These are phyloP conservation scores for Anthracocystis setariae DNA, from an alignment of 1,284 basidiomycete genomes.

Conservation along the genomic window DNA sequence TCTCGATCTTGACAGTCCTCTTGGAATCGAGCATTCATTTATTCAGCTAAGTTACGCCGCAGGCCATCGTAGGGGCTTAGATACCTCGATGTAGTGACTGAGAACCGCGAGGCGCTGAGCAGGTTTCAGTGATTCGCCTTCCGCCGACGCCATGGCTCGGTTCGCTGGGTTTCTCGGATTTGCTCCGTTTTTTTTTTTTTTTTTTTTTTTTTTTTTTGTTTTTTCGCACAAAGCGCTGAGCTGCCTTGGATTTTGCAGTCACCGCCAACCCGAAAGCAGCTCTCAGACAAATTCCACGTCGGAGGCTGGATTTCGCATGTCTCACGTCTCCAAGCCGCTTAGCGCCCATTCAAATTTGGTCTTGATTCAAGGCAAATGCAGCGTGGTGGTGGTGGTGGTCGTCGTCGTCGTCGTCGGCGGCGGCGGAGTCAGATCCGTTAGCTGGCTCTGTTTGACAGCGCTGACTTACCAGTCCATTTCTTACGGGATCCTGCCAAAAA, in stretches of 20 bases:
- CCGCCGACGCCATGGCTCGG: constrained; percentile 8
- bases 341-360: too few species aligned
- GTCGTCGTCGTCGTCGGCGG: too few species aligned
- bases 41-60: too few species aligned
- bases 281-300: constrained; percentile 5
- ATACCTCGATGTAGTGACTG: too few species aligned
- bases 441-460: too few species aligned
- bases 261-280: constrained; percentile 2
- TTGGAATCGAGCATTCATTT: too few species aligned
- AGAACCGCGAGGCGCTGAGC: constrained; percentile 2
- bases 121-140: constrained; percentile 21
- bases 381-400: neutral
- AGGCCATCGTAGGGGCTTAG: too few species aligned
- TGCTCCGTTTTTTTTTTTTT: too few species aligned
- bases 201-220: neutral
- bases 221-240: neutral
- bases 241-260: constrained; percentile 1
- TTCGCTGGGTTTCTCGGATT: neutral
- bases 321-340: neutral
- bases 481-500: constrained; percentile 3
- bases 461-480: neutral
- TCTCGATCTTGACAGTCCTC: too few species aligned
- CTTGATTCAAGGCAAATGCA: neutral
- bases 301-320: constrained; percentile 18
- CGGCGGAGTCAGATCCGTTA: too few species aligned